phyloP scores from a whole-genome alignment of 164 flowering plant genomes.

The Umbilicus rupestris region DNA sequence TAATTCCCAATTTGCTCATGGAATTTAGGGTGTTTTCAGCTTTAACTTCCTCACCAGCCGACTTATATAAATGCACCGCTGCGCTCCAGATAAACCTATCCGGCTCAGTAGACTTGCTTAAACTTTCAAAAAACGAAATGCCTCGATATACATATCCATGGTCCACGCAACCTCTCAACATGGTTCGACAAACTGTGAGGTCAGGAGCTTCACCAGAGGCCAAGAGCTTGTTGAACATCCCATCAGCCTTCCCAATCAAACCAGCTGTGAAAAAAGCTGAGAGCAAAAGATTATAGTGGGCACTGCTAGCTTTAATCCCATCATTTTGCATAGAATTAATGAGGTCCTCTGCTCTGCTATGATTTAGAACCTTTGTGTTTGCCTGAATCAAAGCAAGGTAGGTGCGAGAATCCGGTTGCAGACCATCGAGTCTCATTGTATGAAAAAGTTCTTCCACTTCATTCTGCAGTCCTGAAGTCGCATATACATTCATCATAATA shows the following conservation, averaged over 20 bases:
- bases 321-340: conserved; percentile 38
- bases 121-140: conserved; percentile 44
- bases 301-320: conserved; percentile 41
- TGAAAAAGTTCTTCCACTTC: conserved; percentile 57
- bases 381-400: conserved; percentile 69
- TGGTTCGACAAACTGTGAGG: conserved; percentile 34
- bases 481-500: conserved; percentile 59
- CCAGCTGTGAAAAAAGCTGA: conserved; percentile 45
- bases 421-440: conserved; percentile 49
- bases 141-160: conserved; percentile 52
- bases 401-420: conserved; percentile 53
- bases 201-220: conserved; percentile 43
- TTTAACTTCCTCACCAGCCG: conserved; percentile 29
- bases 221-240: conserved; percentile 33
- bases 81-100: conserved; percentile 65
- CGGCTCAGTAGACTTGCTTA: conserved; percentile 23
- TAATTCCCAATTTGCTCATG: conserved; percentile 41
- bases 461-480: conserved; percentile 37
- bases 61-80: conserved; percentile 56
- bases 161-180: conserved; percentile 71
- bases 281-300: conserved; percentile 45
- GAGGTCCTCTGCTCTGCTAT: conserved; percentile 54
- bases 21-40: conserved; percentile 39
- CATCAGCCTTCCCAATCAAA: conserved; percentile 47
- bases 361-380: conserved; percentile 30